Percentiles rank a stretch among this genome's conserved stretches.
phyloP scores from a whole-genome alignment of 208 protist genomes.

The Leishmania amazonensis region DNA sequence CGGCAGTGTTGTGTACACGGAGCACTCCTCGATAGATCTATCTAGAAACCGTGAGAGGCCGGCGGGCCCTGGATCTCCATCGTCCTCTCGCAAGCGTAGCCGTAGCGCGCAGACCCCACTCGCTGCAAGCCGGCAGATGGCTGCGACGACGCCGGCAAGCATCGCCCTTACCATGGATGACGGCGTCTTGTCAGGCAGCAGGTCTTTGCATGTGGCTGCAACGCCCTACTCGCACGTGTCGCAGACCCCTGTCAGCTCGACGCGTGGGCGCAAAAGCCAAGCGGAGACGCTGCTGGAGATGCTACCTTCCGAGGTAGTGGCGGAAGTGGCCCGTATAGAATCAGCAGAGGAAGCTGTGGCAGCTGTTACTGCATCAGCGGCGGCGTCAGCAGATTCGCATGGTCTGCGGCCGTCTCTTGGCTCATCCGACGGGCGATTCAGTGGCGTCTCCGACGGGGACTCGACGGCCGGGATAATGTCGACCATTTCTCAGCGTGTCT shows the following conservation, averaged over 20 bases:
- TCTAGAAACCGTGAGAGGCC: background rate
- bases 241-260: slow-evolving; percentile 28
- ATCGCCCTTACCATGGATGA: slow-evolving; percentile 26
- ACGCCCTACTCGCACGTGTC: slow-evolving; percentile 21
- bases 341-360: slow-evolving; percentile 3
- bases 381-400: slow-evolving; percentile 1
- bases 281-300: slow-evolving; percentile 49
- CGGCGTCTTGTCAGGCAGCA: slow-evolving; percentile 4
- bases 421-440: slow-evolving; percentile 13
- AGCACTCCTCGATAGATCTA: slow-evolving; percentile 1
- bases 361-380: slow-evolving; percentile 3
- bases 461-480: slow-evolving; percentile 26
- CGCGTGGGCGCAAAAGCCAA: slow-evolving; percentile 37
- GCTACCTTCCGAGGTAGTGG: slow-evolving; percentile 39
- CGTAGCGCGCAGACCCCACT: slow-evolving; percentile 18
- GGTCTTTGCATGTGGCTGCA: slow-evolving; percentile 18
- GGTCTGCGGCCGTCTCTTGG: slow-evolving; percentile 14
- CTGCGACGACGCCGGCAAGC: slow-evolving; percentile 19
- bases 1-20: slow-evolving; percentile 23
- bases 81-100: slow-evolving; percentile 13
- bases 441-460: slow-evolving; percentile 16
- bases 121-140: background rate
- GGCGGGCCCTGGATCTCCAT: background rate
- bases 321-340: slow-evolving; percentile 30
- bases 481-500: slow-evolving; percentile 50